Evolutionary conservation across 2,329 filamentous ascomycete species (phyloP), one percentile per base, ranked within the genome.

Genomic region (Calonectria pseudoturangicola): DNA sequence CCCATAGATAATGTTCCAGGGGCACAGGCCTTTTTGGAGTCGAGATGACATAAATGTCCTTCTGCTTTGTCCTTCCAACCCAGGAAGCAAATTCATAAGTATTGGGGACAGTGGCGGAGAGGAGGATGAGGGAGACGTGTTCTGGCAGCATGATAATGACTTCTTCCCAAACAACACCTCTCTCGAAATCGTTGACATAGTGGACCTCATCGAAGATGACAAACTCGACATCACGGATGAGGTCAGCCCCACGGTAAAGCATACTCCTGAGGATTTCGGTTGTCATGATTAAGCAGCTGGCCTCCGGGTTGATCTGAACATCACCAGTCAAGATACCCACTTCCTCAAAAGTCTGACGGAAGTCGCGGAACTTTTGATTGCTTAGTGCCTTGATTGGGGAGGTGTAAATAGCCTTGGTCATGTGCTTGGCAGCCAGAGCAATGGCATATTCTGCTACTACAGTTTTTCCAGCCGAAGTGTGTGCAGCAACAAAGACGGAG

Each of bases 81-180:
- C 97, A 99, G 0, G 96, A 98, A 1, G 97, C 97, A 80, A 99
- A 99, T 82, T 99, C 97, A 75, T 98, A 92, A 0, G 97, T 98
- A 82, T 99, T 99, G 2, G 97, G 97, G 0, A 99, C 97, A 0
- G 97, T 99, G 0, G 97, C 97, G 5, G 97, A 99, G 3, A 99
- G 89, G 2, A 98, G 87, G 77, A 99, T 99, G 27, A 99, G 89
- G 2, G 97, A 98, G 47, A 99, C 95, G 85, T 99, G 97, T 82
- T 98, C 96, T 0, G 97, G 97, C 68, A 99, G 89, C 97, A 99
- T 98, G 80, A 99, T 99, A 81, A 99, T 99, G 79, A 99, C 97
- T 84, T 99, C 97, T 84, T 99, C 97, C 97, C 97, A 99, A 0
- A 99, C 97, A 7, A 99, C 97, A 80, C 97, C 97, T 85, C 97